These are phyloP conservation scores for Funneliformis caledonium DNA, from an alignment of 371 early-diverging fungal genomes.

Conservation along the genomic window DNA sequence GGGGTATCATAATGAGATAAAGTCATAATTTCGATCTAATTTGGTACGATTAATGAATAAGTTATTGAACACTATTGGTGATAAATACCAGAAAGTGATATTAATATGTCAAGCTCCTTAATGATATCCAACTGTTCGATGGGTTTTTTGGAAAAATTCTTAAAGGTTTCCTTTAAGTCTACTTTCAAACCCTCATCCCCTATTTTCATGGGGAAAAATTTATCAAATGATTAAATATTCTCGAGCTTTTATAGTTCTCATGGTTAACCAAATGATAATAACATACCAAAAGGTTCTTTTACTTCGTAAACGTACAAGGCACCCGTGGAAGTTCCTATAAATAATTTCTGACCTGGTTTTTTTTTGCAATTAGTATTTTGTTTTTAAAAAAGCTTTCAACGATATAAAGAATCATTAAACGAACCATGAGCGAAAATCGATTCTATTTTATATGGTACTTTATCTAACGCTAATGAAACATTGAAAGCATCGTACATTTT, in stretches of 20 bases:
- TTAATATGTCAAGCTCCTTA: constrained; percentile 76
- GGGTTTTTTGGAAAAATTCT: constrained; percentile 71
- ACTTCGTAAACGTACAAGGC: constrained; percentile 39
- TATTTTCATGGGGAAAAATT: background rate
- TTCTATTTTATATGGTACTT: constrained; percentile 32
- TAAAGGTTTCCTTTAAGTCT: constrained; percentile 66
- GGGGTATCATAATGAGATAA: background rate
- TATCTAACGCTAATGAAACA: constrained; percentile 37
- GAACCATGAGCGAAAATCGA: constrained; percentile 37
- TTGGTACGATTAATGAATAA: background rate
- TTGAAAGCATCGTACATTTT: constrained; percentile 41
- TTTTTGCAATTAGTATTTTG: background rate
- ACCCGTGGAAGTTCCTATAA: constrained; percentile 39
- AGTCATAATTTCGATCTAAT: background rate
- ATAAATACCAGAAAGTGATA: constrained; percentile 66
- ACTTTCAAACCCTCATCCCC: constrained; percentile 59
- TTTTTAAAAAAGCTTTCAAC: background rate
- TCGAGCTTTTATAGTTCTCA: background rate
- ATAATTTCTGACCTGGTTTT: constrained; percentile 39
- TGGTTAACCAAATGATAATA: background rate
- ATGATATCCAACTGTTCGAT: constrained; percentile 81
- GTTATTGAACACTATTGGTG: background rate
- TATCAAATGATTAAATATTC: background rate
- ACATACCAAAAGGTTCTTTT: constrained; percentile 27
- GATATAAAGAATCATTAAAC: background rate